Base-by-base conservation (phyloP, 305 asterid genomes). In the Fraxinus xanthoxyloides region DNA sequence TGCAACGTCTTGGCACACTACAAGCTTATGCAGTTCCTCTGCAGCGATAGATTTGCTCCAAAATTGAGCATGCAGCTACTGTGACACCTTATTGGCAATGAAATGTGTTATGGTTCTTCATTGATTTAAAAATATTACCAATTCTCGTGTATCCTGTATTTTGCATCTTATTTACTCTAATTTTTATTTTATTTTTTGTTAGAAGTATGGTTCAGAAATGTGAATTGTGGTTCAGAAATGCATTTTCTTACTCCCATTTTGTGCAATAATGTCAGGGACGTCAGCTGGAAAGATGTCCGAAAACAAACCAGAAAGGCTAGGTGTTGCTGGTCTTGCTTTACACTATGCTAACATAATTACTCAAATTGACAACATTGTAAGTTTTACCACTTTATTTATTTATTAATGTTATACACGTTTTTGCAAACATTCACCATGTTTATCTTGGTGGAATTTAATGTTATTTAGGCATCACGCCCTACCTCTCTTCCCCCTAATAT, bases 331-430 rank as follows among this genome's bases (percentile, higher is more conserved):
- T 86, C 98, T 95, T 77, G 97, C 99, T 83, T 88, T 95, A 81
- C 99, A 95, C 85, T 95, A 95, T 84, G 99, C 99, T 78, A 95
- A 93, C 92, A 87, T 95, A 85, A 87, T 95, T 82, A 92, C 94
- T 83, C 97, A 95, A 85, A 95, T 95, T 23, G 99, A 96, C 81
- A 96, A 90, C 83, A 87, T 96, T 70, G 99, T 96, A 88, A 91
- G 98, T 88, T 81, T 67, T 35, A 35, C 54, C 69, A 63, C 34
- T 63, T 78, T 43, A 8, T 31, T 82, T 79, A 76, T 73, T 83
- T 31, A 40, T 12, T 78, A 72, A 56, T 31, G 21, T 80, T 13
- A 80, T 19, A 28, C 43, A 0, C 21, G 48, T 67, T 36, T 38
- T 70, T 75, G 17, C 72, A 76, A 40, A 46, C 82, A 67, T 74